A percentile compares a stretch with the other conserved stretches of the same genome.
phyloP scores from a whole-genome alignment of 371 early-diverging fungal species.

The Mortierella sp. region DNA sequence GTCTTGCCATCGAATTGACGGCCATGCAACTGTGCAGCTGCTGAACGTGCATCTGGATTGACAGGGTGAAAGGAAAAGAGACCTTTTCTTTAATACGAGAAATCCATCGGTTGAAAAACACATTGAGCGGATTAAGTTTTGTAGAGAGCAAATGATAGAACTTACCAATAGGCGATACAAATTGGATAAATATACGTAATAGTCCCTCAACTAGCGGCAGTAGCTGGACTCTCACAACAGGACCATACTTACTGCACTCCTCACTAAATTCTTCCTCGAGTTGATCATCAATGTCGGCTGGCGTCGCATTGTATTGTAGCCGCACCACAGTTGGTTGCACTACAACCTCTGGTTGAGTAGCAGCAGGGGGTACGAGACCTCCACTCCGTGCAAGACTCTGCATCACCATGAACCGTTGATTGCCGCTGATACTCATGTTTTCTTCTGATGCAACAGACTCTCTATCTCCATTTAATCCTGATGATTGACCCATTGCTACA shows the following conservation, averaged over 20 bases:
- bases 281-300: constrained; percentile 76
- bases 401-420: constrained; percentile 77
- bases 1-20: constrained; percentile 82
- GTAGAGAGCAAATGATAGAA: neutral
- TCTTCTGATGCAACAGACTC: constrained; percentile 74
- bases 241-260: constrained; percentile 79
- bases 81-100: neutral
- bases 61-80: neutral
- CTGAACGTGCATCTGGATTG: constrained; percentile 62
- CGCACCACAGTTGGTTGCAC: constrained; percentile 65
- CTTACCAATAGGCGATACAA: constrained; percentile 60
- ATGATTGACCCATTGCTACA: constrained; percentile 48
- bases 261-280: constrained; percentile 76
- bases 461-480: constrained; percentile 51
- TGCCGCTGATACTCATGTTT: constrained; percentile 71
- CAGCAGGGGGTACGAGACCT: constrained; percentile 47
- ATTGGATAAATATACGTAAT: constrained; percentile 77
- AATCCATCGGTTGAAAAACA: neutral
- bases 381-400: constrained; percentile 73
- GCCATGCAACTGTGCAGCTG: constrained; percentile 70
- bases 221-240: constrained; percentile 67
- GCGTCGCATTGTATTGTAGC: constrained; percentile 68
- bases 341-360: constrained; percentile 6
- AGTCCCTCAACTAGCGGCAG: constrained; percentile 41
- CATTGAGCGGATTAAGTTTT: neutral